These are phyloP conservation scores for Picochlorum sp. DNA, from an alignment of 139 green algal genomes.

Conservation along the genomic window DNA sequence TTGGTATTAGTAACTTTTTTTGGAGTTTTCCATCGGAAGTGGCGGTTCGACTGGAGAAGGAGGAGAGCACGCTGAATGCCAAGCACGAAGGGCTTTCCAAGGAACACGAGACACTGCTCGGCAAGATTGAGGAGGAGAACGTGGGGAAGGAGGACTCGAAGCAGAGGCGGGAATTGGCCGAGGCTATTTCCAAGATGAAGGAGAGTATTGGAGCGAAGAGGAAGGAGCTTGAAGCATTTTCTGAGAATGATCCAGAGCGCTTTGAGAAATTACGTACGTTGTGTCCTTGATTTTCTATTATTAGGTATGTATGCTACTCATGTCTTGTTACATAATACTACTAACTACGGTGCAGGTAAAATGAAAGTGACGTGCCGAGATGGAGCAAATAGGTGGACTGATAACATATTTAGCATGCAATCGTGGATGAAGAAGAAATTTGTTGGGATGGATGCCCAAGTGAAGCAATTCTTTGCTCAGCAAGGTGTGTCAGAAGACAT, in stretches of 20 bases:
- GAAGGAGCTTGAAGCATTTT: constrained; percentile 32
- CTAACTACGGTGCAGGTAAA: not conserved
- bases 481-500: constrained; percentile 2
- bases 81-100: constrained; percentile 11
- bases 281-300: too few species aligned
- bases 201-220: constrained; percentile 22
- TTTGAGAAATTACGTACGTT: constrained; percentile 25
- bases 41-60: constrained; percentile 41
- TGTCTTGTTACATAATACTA: too few species aligned
- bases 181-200: constrained; percentile 23
- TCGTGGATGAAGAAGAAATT: constrained; percentile 61
- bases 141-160: constrained; percentile 47
- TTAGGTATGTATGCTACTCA: too few species aligned
- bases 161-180: constrained; percentile 31
- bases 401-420: constrained; percentile 39
- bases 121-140: constrained; percentile 26
- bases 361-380: constrained; percentile 25
- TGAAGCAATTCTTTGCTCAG: constrained; percentile 29
- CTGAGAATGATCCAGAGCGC: constrained; percentile 51
- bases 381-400: constrained; percentile 63
- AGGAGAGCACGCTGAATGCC: constrained; percentile 12
- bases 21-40: constrained; percentile 69
- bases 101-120: constrained; percentile 19
- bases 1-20: constrained; percentile 71
- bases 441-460: constrained; percentile 41